Evolutionary conservation across 441 rosid genomes (phyloP), one percentile per base, ranked within the genome.

Genomic region (Viola pubescens): DNA sequence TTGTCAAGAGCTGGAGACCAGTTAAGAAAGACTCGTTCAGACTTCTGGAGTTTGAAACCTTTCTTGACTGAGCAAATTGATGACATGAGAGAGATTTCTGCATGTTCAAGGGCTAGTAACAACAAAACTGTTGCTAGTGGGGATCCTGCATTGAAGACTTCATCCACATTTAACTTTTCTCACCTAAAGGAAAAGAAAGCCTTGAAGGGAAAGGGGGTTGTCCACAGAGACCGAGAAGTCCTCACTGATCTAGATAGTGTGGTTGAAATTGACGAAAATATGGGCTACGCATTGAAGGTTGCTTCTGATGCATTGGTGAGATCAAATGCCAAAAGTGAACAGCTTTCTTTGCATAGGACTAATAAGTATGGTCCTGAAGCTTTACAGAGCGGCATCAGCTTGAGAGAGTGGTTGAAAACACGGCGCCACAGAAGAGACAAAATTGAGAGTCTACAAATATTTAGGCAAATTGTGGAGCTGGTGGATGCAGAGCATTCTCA

Each of bases 401-500:
- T 89, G 81, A 84, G 91, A 70, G 89, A 81, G 54, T 73, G 78
- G 82, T 67, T 86, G 70, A 72, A 70, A 75, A 72, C 75, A 9
- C 79, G 79, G 62, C 52, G 44, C 57, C 52, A 53, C 54, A 76
- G 66, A 71, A 72, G 79, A 51, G 73, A 81, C 62, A 86, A 76
- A 67, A 63, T 58, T 19, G 77, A 79, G 51, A 64, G 80, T 58
- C 60, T 84, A 65, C 66, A 43, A 59, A 52, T 86, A 53, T 84
- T 86, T 68, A 82, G 76, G 84, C 86, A 79, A 77, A 81, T 84
- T 60, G 83, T 84, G 69, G 84, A 86, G 82, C 66, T 89, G 51
- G 86, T 86, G 73, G 85, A 79, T 70, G 76, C 68, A 8, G 82
- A 84, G 37, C 96, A 86, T 48, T 79, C 85, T 9, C 85, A 79